phyloP scores from a whole-genome alignment of 441 rosid genomes.

The Erysimum pusillum region DNA sequence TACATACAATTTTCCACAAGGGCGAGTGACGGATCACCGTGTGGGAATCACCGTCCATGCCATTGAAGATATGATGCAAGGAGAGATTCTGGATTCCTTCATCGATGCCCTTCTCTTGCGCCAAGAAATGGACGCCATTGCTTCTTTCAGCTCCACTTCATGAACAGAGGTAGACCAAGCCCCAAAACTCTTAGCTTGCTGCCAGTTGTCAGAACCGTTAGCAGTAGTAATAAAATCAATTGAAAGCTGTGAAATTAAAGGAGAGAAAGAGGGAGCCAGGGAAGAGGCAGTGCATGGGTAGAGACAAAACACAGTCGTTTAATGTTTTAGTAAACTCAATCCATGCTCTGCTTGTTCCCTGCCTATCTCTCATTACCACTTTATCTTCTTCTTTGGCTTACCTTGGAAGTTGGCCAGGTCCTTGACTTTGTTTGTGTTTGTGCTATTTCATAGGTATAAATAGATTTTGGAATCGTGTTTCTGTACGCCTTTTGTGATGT shows the following conservation, averaged over 20 bases:
- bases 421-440: conserved; percentile 15
- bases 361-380: conserved; percentile 55
- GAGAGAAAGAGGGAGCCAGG: conserved; percentile 65
- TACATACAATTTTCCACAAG: conserved; percentile 96
- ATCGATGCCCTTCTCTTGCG: conserved; percentile 85
- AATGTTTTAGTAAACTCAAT: conserved; percentile 60
- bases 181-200: not conserved
- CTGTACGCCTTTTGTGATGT: conserved; percentile 29
- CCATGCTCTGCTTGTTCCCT: conserved; percentile 97
- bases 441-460: conserved; percentile 24
- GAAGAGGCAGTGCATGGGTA: conserved; percentile 98
- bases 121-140: conserved; percentile 95
- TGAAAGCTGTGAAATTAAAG: conserved; percentile 9
- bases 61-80: conserved; percentile 78
- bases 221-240: conserved; percentile 20
- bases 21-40: conserved; percentile 91
- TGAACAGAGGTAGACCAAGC: conserved; percentile 41
- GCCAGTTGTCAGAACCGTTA: conserved; percentile 27
- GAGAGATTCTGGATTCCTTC: conserved; percentile 83
- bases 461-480: conserved; percentile 38
- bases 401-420: conserved; percentile 28
- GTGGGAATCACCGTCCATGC: conserved; percentile 87
- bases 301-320: conserved; percentile 61
- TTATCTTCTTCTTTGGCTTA: conserved; percentile 36
- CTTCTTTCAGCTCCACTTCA: conserved; percentile 67